Evolutionary conservation across 345 rosid species (phyloP), one percentile per base, ranked within the genome.

Genomic region (Sisymbrium irio): DNA sequence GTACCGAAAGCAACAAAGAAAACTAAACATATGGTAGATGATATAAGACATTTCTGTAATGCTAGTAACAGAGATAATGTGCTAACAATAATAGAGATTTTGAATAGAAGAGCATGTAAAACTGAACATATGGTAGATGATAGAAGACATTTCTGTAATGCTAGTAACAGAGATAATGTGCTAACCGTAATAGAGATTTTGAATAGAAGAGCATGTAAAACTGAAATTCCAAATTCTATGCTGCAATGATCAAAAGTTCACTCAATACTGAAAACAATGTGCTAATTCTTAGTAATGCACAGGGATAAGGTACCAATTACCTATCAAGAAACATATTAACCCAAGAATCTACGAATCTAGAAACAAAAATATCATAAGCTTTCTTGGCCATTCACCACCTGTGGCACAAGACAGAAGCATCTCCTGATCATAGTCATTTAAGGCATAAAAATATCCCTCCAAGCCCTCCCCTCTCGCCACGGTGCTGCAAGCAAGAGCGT

Each of bases 381-480:
- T 57, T 57, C 3, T 17, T 33, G 42, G 3, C 9, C 35, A 56
- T 5, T 30, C 33, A 22, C 49, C 86, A 91, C 98, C 98, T 62
- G 97, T 89, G 74, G 96, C 85, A 76, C 92, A 95, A 28, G 90
- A 79, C 71, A 95, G 92, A 72, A 88, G 96, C 97, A 91, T 95
- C 72, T 92, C 97, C 60, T 88, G 96, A 79, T 88, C 96, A 30
- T 83, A 82, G 68, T 89, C 89, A 78, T 92, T 89, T 66, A 95
- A 84, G 81, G 89, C 97, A 80, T 95, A 92, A 95, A 81, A 87
- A 92, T 55, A 95, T 86, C n/a, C n/a, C n/a, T n/a, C n/a, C n/a
- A n/a, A n/a, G n/a, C 46, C 99, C 97, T 70, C 99, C 99, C 71
- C 92, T 93, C 59, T 96, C 97, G 77, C 97, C n/a, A n/a, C n/a